Evolutionary conservation across 192 early-diverging fungal genomes (phyloP).

Genomic region (Backusella sp.): DNA sequence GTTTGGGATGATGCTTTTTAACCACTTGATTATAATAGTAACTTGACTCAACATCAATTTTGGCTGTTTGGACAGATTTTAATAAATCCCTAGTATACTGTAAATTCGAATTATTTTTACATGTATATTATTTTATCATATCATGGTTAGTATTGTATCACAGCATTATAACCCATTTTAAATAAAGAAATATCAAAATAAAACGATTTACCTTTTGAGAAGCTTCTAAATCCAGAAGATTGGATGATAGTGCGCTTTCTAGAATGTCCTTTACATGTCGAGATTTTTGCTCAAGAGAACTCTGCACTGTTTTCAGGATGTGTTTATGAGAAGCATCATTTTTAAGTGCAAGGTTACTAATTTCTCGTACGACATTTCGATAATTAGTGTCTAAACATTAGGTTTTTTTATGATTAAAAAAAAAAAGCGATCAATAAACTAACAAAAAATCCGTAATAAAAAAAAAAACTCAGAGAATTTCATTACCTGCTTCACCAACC

Average conservation of each 20-base stretch:
- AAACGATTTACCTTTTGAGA: background rate
- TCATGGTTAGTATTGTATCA: conserved; percentile 1
- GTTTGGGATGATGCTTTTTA: background rate
- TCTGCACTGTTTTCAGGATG: background rate
- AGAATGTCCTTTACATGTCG: background rate
- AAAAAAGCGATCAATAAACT: background rate
- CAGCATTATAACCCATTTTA: background rate
- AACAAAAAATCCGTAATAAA: background rate
- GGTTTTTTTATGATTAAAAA: background rate
- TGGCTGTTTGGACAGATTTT: background rate
- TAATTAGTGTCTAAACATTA: conserved; percentile 20
- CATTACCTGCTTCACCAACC: conserved; percentile 32
- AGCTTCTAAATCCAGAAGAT: background rate
- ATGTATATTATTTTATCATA: background rate
- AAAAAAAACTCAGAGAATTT: background rate
- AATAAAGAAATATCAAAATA: background rate
- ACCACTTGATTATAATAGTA: background rate
- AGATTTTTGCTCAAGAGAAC: conserved; percentile 4
- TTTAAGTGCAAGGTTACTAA: conserved; percentile 12
- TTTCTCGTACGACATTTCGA: conserved; percentile 23
- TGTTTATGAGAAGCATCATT: background rate
- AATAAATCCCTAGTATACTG: background rate
- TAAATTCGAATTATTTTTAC: background rate
- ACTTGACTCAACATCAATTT: conserved; percentile 9
- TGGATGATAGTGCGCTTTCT: background rate